Evolutionary conservation across 2,329 filamentous ascomycete species (phyloP), one percentile per base, ranked within the genome.

Genomic region (Emericellopsis cladophorae): DNA sequence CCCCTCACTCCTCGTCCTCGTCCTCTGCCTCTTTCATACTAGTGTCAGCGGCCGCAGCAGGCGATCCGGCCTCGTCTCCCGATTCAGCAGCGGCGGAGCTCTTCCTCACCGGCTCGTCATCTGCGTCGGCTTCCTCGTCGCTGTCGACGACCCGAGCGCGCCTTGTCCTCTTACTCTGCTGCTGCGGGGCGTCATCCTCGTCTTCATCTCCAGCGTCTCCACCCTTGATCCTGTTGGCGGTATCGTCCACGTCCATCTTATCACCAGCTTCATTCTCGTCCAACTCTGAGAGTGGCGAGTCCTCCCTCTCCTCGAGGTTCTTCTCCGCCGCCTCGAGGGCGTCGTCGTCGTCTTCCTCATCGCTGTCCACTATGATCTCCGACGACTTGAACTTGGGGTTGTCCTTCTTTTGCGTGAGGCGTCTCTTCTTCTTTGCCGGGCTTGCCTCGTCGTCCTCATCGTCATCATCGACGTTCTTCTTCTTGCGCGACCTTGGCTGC

Each of bases 281-380:
- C 2, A 51, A 58, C 36, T 62, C 61, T 3, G 59, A 64, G 7
- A 52, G 49, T 7, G 56, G 57, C 9, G 59, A 57, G 34, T 56
- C 59, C 10, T 56, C 53, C 37, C 54, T 55, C 24, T 62, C 61
- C 24, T 62, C 26, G 4, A 68, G 51, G 5, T 58, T 59, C 38
- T 58, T 55, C 48, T 70, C 67, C 1, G 65, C 66, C 24, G 60
- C 60, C n/a, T 70, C 67, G 55, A 24, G 41, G 36, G n/a, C 44
- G 23, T 41, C 45, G 39, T 48, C 50, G 9, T 59, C 66, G 4
- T 69, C 70, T 11, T 74, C 74, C 14, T 74, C 76, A 47, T 84
- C 81, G 45, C 81, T 86, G 46, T 90, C 84, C 36, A 86, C 81
- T 23, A 95, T 79, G 46, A 88, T 76, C 60, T 94, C 88, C 2